phyloP scores from a whole-genome alignment of 805 yeast genomes.

The Yarrowia hollandica region DNA sequence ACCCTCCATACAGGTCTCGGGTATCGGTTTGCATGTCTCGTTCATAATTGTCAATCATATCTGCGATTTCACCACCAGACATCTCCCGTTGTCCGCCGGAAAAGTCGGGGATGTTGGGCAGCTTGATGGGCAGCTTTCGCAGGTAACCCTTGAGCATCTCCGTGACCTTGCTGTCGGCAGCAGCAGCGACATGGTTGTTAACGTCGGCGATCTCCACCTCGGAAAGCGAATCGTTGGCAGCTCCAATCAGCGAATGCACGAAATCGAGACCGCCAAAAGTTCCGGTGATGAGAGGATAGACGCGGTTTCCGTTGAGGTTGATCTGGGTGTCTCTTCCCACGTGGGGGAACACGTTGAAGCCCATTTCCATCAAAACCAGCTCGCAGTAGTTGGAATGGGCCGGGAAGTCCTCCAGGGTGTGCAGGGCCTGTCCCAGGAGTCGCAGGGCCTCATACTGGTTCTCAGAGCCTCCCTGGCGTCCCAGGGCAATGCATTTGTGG shows the following conservation, averaged over 20 bases:
- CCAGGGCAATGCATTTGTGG: conserved; percentile 32
- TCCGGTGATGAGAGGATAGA: conserved; percentile 37
- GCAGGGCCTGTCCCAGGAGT: conserved; percentile 36
- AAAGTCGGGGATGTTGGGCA: conserved; percentile 24
- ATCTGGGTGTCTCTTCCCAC: conserved; percentile 35
- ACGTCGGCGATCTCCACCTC: conserved; percentile 35
- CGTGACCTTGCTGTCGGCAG: conserved; percentile 18
- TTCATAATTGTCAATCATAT: conserved; percentile 26
- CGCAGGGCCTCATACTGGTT: conserved; percentile 35
- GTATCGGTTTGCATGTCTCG: conserved; percentile 23
- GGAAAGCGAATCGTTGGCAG: conserved; percentile 35
- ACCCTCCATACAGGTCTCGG: conserved; percentile 25
- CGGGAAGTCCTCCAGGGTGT: conserved; percentile 36
- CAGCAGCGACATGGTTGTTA: conserved; percentile 31
- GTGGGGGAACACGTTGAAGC: conserved; percentile 35
- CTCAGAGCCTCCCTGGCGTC: conserved; percentile 31
- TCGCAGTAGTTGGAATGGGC: conserved; percentile 36
- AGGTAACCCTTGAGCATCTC: conserved; percentile 31
- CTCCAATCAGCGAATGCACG: conserved; percentile 35
- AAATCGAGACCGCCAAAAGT: conserved; percentile 37
- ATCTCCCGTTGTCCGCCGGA: conserved; percentile 20
- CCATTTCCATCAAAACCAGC: conserved; percentile 34
- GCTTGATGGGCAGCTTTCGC: conserved; percentile 32
- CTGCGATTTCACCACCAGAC: conserved; percentile 21
- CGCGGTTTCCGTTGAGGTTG: conserved; percentile 33